These are phyloP conservation scores for Phellinidium pouzarii DNA, from an alignment of 1,284 basidiomycete species.

Conservation along the genomic window DNA sequence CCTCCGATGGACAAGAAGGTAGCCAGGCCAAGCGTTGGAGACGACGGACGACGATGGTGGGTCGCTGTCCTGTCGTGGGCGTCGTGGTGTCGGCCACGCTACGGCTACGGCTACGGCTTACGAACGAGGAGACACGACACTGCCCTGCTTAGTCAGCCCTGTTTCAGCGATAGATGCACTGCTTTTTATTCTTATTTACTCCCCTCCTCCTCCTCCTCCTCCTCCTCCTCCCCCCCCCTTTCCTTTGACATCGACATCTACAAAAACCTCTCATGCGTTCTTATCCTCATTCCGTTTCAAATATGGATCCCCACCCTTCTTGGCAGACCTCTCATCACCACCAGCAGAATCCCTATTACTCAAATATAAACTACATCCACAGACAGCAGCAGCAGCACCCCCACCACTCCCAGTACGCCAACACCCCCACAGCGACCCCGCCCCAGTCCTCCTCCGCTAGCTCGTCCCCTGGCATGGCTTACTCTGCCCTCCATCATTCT, in stretches of 20 bases:
- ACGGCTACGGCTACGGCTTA: too few species aligned
- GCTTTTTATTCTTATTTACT: neutral
- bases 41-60: too few species aligned
- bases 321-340: conserved; percentile 1
- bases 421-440: conserved; percentile 2
- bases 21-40: too few species aligned
- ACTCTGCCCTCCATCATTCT: conserved; percentile 21
- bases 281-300: neutral
- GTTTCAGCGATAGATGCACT: too few species aligned
- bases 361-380: conserved; percentile 10
- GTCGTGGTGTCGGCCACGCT: too few species aligned
- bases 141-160: too few species aligned
- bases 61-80: too few species aligned
- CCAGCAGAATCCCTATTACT: conserved; percentile 8
- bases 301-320: conserved; percentile 2
- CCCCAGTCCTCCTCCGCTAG: conserved; percentile 11
- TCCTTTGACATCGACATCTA: too few species aligned
- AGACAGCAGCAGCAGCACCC: conserved; percentile 1
- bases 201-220: neutral
- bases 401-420: conserved; percentile 1
- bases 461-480: conserved; percentile 13
- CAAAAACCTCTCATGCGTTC: neutral
- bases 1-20: too few species aligned
- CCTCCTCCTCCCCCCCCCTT: too few species aligned
- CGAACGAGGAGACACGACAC: too few species aligned